These are phyloP conservation scores for Skeletonema grethae DNA, from an alignment of 108 stramenopile genomes.

Conservation along the genomic window DNA sequence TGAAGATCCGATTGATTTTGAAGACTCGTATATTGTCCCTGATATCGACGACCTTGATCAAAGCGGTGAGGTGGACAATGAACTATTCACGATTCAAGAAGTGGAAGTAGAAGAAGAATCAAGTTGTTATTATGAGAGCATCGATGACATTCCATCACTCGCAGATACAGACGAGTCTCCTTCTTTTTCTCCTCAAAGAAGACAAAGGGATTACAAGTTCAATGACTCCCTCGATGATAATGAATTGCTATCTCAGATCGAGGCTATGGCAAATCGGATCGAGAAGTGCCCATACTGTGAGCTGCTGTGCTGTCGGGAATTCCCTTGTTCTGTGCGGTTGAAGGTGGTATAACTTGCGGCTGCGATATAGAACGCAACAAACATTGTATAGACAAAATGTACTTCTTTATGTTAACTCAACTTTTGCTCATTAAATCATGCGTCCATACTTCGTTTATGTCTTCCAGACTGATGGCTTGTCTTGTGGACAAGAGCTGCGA, in stretches of 20 bases:
- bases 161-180: slow-evolving; percentile 1
- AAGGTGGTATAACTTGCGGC: not conserved
- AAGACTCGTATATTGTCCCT: not conserved
- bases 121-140: not conserved
- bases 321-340: not conserved
- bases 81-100: not conserved
- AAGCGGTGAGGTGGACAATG: slow-evolving; percentile 5
- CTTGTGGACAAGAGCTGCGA: slow-evolving; percentile 70
- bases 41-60: not conserved
- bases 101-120: slow-evolving; percentile 1
- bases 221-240: not conserved
- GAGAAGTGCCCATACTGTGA: not conserved
- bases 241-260: not conserved
- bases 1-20: not conserved
- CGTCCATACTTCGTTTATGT: slow-evolving; percentile 70
- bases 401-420: too few relatives aligned
- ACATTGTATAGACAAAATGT: too few relatives aligned
- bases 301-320: not conserved
- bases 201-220: not conserved
- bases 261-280: not conserved
- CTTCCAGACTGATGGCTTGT: slow-evolving; percentile 45
- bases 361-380: too few relatives aligned
- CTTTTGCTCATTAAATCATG: slow-evolving; percentile 18
- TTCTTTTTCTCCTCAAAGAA: not conserved
- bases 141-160: slow-evolving; percentile 8